Evolutionary conservation across 169 alveolate species (phyloP).

Genomic region (Hepatocystis sp.): DNA sequence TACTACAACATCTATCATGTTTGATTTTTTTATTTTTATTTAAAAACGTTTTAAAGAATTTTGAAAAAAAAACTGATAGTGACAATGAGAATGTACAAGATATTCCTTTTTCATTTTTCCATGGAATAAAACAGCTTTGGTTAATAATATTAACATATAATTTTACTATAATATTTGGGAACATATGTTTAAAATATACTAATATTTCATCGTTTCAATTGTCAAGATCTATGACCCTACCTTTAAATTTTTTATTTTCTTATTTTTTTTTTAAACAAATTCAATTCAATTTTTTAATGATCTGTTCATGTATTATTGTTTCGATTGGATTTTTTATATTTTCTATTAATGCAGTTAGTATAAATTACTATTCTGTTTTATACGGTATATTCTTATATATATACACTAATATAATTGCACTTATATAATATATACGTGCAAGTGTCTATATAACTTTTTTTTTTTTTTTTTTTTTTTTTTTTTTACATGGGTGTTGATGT

Average conservation of each 20-base stretch:
- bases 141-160: slow-evolving; percentile 26
- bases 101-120: slow-evolving; percentile 25
- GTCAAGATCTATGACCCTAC: slow-evolving; percentile 72
- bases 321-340: slow-evolving; percentile 54
- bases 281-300: slow-evolving; percentile 36
- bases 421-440: too few species aligned
- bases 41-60: slow-evolving; percentile 2
- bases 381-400: too few species aligned
- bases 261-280: slow-evolving; percentile 67
- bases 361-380: slow-evolving; percentile 20
- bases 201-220: slow-evolving; percentile 45
- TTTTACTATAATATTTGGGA: slow-evolving; percentile 61
- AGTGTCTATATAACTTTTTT: too few species aligned
- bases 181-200: slow-evolving; percentile 48
- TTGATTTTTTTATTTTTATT: slow-evolving; percentile 25
- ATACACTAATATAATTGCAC: too few species aligned
- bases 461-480: too few species aligned
- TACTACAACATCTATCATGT: slow-evolving; percentile 46
- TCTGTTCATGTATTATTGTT: slow-evolving; percentile 25
- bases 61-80: not conserved
- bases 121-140: slow-evolving; percentile 59
- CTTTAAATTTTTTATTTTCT: slow-evolving; percentile 52
- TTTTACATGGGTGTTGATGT: too few species aligned
- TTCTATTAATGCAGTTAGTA: slow-evolving; percentile 33
- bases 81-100: too few species aligned